Percentiles rank a stretch among this genome's conserved stretches.
These are phyloP conservation scores for Mikania micrantha DNA, from an alignment of 129 eudicot species.

Conservation along the genomic window DNA sequence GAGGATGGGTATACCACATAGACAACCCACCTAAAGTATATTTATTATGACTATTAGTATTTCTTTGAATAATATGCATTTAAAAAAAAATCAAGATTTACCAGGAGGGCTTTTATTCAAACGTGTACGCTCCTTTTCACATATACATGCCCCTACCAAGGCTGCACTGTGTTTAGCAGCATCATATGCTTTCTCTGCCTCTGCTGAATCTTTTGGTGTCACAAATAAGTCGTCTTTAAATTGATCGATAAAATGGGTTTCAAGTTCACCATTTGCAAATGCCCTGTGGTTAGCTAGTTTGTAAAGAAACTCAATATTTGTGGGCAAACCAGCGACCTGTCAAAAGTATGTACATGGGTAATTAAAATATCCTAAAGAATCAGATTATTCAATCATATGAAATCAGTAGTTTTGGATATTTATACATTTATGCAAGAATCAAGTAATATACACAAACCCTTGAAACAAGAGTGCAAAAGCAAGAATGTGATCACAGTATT, in stretches of 20 bases:
- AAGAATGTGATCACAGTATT: conserved; percentile 3
- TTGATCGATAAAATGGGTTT: conserved; percentile 90
- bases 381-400: not conserved
- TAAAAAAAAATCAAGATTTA: conserved; percentile 12
- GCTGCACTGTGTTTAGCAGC: conserved; percentile 61
- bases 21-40: conserved; percentile 50
- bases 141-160: conserved; percentile 83
- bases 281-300: conserved; percentile 84
- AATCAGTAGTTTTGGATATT: not conserved
- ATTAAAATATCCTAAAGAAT: not conserved
- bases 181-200: conserved; percentile 34
- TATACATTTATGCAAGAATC: not conserved
- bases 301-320: conserved; percentile 75
- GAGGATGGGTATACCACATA: conserved; percentile 74
- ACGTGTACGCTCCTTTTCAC: conserved; percentile 51
- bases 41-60: conserved; percentile 7
- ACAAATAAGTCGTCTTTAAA: conserved; percentile 67
- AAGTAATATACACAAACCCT: not conserved
- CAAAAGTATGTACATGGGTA: conserved; percentile 3
- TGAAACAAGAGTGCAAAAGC: not conserved
- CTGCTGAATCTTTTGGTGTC: conserved; percentile 41
- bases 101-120: conserved; percentile 55
- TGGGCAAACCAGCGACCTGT: conserved; percentile 98
- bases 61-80: conserved; percentile 10
- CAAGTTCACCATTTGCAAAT: conserved; percentile 72